Conservation (phyloP, 106 monocot species). For the Phalaenopsis equestris region DNA sequence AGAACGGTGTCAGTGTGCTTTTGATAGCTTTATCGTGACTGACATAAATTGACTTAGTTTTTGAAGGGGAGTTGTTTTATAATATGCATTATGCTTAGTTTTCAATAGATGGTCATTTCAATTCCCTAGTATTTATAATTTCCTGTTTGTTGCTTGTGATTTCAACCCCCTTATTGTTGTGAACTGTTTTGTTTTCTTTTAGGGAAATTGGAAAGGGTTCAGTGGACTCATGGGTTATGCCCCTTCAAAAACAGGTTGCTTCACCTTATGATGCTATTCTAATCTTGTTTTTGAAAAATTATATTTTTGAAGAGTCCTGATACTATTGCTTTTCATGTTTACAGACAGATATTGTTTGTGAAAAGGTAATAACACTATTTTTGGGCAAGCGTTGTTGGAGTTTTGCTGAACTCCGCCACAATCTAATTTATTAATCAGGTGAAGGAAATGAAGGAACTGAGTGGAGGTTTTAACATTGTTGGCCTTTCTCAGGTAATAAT, state of each 20-base stretch:
- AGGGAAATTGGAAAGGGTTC: slow-evolving; percentile 85
- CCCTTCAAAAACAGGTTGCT: slow-evolving; percentile 64
- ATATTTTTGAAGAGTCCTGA: background rate
- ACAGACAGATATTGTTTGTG: slow-evolving; percentile 55
- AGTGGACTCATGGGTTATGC: slow-evolving; percentile 76
- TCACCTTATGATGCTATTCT: background rate
- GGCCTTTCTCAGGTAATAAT: slow-evolving; percentile 84
- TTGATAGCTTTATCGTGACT: background rate
- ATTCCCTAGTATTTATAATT: background rate
- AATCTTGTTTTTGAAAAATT: background rate
- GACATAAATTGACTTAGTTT: background rate
- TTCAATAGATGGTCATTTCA: background rate
- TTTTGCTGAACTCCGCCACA: slow-evolving; percentile 3
- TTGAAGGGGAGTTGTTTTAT: background rate
- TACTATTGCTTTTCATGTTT: slow-evolving; percentile 13
- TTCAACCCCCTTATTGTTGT: background rate
- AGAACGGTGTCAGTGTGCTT: background rate
- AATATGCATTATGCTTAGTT: background rate
- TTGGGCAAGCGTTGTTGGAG: background rate
- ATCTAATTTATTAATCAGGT: slow-evolving; percentile 31
- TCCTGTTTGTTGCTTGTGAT: background rate
- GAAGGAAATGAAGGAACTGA: slow-evolving; percentile 68
- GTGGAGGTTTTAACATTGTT: slow-evolving; percentile 74
- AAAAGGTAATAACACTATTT: slow-evolving; percentile 43
- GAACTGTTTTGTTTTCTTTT: background rate